Conservation (phyloP, 2,329 filamentous ascomycete species). For the Claviceps maximensis region DNA sequence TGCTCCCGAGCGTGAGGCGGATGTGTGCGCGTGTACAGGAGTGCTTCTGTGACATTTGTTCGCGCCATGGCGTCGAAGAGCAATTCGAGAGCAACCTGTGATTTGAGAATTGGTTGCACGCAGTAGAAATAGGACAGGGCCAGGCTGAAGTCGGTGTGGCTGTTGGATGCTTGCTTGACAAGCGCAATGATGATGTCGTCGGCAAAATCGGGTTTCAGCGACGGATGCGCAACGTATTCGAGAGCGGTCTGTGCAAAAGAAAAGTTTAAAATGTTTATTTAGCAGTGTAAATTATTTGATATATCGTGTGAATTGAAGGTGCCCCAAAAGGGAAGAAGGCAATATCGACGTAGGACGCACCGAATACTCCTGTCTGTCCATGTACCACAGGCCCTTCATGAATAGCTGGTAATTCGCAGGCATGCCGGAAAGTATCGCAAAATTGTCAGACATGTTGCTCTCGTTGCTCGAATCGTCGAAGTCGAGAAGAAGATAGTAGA, state of each 20-base stretch:
- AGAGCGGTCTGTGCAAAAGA: slow-evolving; percentile 44
- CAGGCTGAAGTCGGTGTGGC: slow-evolving; percentile 45
- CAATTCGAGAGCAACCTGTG: slow-evolving; percentile 44
- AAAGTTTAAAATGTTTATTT: background rate
- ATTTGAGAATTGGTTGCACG: slow-evolving; percentile 58
- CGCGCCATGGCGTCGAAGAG: slow-evolving; percentile 57
- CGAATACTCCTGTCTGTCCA: slow-evolving; percentile 59
- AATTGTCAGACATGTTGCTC: slow-evolving; percentile 37
- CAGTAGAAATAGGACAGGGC: slow-evolving; percentile 69
- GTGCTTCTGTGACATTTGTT: slow-evolving; percentile 57
- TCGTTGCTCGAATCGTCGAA: slow-evolving; percentile 43
- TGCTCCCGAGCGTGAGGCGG: slow-evolving; percentile 46
- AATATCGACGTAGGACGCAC: slow-evolving; percentile 21
- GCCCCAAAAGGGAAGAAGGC: too few species aligned
- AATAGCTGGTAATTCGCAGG: slow-evolving; percentile 67
- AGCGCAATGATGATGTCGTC: slow-evolving; percentile 67
- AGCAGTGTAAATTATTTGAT: background rate
- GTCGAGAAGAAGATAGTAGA: slow-evolving; percentile 76
- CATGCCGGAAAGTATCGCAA: slow-evolving; percentile 50
- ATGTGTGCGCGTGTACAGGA: slow-evolving; percentile 57
- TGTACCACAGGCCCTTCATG: slow-evolving; percentile 69
- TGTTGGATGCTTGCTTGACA: slow-evolving; percentile 40
- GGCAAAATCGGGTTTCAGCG: slow-evolving; percentile 65
- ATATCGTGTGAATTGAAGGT: background rate
- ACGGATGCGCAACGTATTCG: slow-evolving; percentile 66